phyloP scores from a whole-genome alignment of 164 flowering plant genomes.

The Aristolochia contorta region DNA sequence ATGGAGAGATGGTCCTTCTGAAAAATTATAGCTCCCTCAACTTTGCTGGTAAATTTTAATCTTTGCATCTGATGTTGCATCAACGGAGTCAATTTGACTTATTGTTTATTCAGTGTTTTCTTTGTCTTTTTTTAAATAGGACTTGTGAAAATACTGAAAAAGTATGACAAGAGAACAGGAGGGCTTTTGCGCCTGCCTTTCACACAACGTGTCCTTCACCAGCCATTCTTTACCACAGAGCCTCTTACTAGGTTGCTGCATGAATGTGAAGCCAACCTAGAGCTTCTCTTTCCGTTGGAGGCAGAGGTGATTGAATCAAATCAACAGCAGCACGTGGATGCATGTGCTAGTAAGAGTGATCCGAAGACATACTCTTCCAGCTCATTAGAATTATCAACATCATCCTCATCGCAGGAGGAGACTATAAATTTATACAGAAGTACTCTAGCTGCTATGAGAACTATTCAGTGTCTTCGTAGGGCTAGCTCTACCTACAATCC shows the following conservation, averaged over 20 bases:
- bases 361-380: conserved; percentile 5
- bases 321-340: conserved; percentile 8
- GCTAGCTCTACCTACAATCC: conserved; percentile 81
- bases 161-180: conserved; percentile 87
- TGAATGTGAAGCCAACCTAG: conserved; percentile 75
- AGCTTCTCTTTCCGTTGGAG: conserved; percentile 68
- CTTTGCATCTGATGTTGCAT: neutral
- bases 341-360: conserved; percentile 4
- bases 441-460: conserved; percentile 69
- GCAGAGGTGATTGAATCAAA: conserved; percentile 62
- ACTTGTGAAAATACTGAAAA: conserved; percentile 75
- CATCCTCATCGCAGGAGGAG: conserved; percentile 33
- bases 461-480: conserved; percentile 55
- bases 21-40: conserved; percentile 82
- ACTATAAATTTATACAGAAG: conserved; percentile 45
- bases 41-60: conserved; percentile 52
- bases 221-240: conserved; percentile 78
- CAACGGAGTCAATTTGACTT: neutral
- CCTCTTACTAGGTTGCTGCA: conserved; percentile 64
- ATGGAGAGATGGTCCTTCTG: conserved; percentile 88
- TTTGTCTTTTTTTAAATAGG: conserved; percentile 24
- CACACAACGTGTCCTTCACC: conserved; percentile 56
- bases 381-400: too few species aligned
- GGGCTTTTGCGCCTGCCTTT: conserved; percentile 59
- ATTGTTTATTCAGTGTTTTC: neutral